Conservation (phyloP, 495 filamentous ascomycete genomes). For the Penicillium waksmanii region DNA sequence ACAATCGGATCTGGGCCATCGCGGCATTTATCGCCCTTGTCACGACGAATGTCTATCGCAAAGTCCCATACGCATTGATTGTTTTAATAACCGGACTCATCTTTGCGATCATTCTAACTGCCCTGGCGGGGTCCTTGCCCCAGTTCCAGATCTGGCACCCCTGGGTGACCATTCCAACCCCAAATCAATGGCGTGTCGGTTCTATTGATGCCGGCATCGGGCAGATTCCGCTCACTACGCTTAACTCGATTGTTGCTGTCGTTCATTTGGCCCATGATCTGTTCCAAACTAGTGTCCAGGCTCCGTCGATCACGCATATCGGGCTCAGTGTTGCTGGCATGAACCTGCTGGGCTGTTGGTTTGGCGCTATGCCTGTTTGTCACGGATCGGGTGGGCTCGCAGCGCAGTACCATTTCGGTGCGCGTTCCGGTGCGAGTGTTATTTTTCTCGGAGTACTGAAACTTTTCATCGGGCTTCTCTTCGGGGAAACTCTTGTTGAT, state of each 20-base stretch:
- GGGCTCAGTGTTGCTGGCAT: constrained; percentile 79
- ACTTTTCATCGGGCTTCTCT: constrained; percentile 71
- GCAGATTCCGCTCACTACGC: constrained; percentile 84
- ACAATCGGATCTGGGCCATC: constrained; percentile 75
- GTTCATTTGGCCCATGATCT: constrained; percentile 74
- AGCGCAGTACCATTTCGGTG: constrained; percentile 87
- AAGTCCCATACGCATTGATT: constrained; percentile 75
- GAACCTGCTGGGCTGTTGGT: constrained; percentile 86
- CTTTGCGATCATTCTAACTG: constrained; percentile 52
- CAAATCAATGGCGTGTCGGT: constrained; percentile 50
- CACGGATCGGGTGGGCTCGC: constrained; percentile 91
- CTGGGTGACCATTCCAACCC: constrained; percentile 44
- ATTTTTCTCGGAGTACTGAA: constrained; percentile 80
- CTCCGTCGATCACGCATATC: constrained; percentile 70
- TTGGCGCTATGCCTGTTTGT: constrained; percentile 94
- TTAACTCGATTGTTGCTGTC: constrained; percentile 91
- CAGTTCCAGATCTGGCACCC: constrained; percentile 56
- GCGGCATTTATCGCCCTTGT: constrained; percentile 71
- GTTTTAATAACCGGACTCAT: constrained; percentile 68
- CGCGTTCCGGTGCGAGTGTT: constrained; percentile 81
- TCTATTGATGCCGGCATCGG: constrained; percentile 68
- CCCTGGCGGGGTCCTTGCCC: constrained; percentile 41
- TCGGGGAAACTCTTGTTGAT: constrained; percentile 68
- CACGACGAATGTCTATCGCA: constrained; percentile 58
- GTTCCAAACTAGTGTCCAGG: constrained; percentile 60